Evolutionary conservation across 805 yeast species (phyloP), one percentile per base, ranked within the genome.

Genomic region (Yarrowia sp.): DNA sequence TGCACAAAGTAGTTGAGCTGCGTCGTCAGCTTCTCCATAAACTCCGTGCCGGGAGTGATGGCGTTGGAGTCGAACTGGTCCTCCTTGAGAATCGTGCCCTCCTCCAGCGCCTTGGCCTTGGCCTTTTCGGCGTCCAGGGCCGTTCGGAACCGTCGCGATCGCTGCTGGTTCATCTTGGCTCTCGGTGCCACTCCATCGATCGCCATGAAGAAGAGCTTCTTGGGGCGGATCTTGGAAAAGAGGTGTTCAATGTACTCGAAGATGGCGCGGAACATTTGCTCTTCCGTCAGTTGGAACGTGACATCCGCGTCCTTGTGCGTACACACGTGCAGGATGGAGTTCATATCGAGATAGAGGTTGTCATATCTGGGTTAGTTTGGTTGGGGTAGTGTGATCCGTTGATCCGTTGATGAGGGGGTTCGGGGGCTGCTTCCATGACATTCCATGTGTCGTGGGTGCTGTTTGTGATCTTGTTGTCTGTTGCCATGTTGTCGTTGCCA

Each of bases 131-230:
- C 97, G 73, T 93, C 98, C 71, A 86, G 82, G 0, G 97, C 98
- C 35, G 97, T 86, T 76, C 97, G 82, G 76, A 93, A 93, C 78
- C 99, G 86, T 81, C 99, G 86, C 0, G 97, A 86, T 77, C 99
- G 85, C 77, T 93, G 99, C 77, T 93, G 98, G 74, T 93, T 93
- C 97, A 93, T 92, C 74, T 93, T 93, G 10, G 99, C 99, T 74
- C 99, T 81, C 45, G 99, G 99, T 0, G 99, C 99, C 61, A 93
- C 98, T 74, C 99, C 99, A 78, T 93, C 99, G 71, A 93, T 90
- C 3, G 99, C 98, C 97, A 93, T 92, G 74, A 88, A 92, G 70
- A 93, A 90, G 13, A 88, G 84, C 73, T 90, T 83, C 71, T 89
- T 82, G 8, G 99, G 99, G 74, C 86, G 86, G 69, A 95, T 92